phyloP scores from a whole-genome alignment of 2,329 filamentous ascomycete genomes.

The Dendryphion nanum region DNA sequence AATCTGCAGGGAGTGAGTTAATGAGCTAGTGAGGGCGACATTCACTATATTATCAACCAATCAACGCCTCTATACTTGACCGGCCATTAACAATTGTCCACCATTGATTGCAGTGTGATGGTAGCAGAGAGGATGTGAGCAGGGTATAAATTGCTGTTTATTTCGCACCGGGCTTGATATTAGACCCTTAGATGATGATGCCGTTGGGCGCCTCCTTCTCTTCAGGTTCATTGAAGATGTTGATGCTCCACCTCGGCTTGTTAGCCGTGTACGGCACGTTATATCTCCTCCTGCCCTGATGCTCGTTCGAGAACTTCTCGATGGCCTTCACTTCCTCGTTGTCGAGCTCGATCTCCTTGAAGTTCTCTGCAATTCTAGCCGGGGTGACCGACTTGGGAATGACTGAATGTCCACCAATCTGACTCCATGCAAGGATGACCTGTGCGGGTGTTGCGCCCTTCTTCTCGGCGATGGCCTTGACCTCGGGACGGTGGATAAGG shows the following conservation, averaged over 20 bases:
- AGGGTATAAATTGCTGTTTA: no score
- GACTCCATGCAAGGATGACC: constrained; percentile 75
- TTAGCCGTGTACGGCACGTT: constrained; percentile 36
- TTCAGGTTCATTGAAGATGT: constrained; percentile 54
- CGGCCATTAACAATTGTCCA: no score
- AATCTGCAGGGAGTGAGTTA: no score
- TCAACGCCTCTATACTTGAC: no score
- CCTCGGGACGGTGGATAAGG: constrained; percentile 54
- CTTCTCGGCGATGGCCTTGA: constrained; percentile 63
- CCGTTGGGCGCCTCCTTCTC: neutral
- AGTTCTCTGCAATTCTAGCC: constrained; percentile 30
- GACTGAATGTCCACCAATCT: constrained; percentile 54
- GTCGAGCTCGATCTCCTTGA: constrained; percentile 30
- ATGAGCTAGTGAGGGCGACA: no score
- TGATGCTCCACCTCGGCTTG: constrained; percentile 54
- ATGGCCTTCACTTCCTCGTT: constrained; percentile 41
- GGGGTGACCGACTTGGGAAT: constrained; percentile 34
- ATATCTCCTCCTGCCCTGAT: constrained; percentile 57
- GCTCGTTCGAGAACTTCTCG: constrained; percentile 53
- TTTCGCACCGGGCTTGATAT: no score
- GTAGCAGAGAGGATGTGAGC: no score
- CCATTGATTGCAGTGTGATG: no score
- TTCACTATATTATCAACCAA: no score
- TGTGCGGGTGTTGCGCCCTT: constrained; percentile 61
- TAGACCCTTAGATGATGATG: neutral